Conservation (phyloP, 306 rosid genomes). For the Fagus crenata region DNA sequence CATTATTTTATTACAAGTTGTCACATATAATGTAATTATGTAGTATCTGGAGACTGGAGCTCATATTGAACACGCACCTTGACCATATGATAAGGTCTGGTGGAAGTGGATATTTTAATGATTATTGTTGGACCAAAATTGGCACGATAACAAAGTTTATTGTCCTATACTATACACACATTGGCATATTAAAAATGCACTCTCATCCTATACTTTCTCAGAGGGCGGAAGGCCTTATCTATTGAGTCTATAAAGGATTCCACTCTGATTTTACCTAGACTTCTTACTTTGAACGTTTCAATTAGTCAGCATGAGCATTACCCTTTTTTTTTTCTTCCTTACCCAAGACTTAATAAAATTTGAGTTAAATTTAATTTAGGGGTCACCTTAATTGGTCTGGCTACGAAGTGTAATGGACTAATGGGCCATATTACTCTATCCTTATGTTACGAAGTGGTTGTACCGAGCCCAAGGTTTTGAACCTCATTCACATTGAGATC, state of each 20-base stretch:
- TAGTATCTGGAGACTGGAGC: too few species aligned
- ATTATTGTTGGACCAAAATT: neutral
- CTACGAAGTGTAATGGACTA: neutral
- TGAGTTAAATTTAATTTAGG: neutral
- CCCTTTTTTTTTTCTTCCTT: neutral
- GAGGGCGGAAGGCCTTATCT: neutral
- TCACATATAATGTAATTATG: too few species aligned
- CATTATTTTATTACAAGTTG: too few species aligned
- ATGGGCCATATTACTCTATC: neutral
- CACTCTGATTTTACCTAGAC: neutral
- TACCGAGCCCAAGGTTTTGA: neutral
- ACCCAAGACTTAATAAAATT: too few species aligned
- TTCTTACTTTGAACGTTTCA: neutral
- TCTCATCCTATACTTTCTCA: neutral
- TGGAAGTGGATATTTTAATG: neutral
- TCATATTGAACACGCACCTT: neutral
- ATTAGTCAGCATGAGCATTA: neutral
- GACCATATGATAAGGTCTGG: neutral
- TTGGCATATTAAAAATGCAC: neutral
- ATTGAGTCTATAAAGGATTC: neutral
- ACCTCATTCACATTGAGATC: neutral
- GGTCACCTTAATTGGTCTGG: neutral
- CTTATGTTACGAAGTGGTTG: neutral
- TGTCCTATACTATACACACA: neutral
- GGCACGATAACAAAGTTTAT: neutral